phyloP scores from a whole-genome alignment of 192 early-diverging fungal species.

The Entomortierella parvispora region DNA sequence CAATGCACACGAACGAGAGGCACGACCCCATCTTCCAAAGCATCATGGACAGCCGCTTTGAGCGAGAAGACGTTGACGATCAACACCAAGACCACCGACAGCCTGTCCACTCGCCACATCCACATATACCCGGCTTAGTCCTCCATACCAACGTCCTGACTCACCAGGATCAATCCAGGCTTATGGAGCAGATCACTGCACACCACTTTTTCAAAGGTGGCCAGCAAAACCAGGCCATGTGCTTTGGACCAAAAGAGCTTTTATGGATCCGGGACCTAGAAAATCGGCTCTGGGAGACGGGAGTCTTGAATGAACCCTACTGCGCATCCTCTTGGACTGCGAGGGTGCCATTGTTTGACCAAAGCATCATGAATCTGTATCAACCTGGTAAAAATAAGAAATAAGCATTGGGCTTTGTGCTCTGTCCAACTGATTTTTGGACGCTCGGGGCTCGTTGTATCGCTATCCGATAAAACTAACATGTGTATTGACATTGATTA shows the following conservation, averaged over 20 bases:
- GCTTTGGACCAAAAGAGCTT: conserved; percentile 55
- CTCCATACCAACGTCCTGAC: conserved; percentile 31
- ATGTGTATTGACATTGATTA: too few species aligned
- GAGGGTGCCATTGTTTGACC: conserved; percentile 59
- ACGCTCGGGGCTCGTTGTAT: background rate
- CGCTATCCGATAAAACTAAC: too few species aligned
- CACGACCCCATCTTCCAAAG: conserved; percentile 31
- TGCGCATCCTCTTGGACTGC: conserved; percentile 19
- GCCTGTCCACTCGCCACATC: conserved; percentile 21
- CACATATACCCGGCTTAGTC: conserved; percentile 18
- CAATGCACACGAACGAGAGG: too few species aligned
- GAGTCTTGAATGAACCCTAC: conserved; percentile 17
- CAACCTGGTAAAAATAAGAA: conserved; percentile 34
- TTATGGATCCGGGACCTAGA: conserved; percentile 46
- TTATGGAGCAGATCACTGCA: conserved; percentile 37
- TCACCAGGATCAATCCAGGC: conserved; percentile 21
- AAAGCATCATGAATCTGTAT: conserved; percentile 63
- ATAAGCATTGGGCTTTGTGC: background rate
- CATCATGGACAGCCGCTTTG: conserved; percentile 29
- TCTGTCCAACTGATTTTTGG: background rate
- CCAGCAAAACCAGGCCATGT: conserved; percentile 61
- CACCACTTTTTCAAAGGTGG: conserved; percentile 45
- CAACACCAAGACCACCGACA: background rate
- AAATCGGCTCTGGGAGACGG: background rate
- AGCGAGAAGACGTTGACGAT: background rate